phyloP scores from a whole-genome alignment of 2,329 filamentous ascomycete genomes.

The Monilinia vaccinii-corymbosi region DNA sequence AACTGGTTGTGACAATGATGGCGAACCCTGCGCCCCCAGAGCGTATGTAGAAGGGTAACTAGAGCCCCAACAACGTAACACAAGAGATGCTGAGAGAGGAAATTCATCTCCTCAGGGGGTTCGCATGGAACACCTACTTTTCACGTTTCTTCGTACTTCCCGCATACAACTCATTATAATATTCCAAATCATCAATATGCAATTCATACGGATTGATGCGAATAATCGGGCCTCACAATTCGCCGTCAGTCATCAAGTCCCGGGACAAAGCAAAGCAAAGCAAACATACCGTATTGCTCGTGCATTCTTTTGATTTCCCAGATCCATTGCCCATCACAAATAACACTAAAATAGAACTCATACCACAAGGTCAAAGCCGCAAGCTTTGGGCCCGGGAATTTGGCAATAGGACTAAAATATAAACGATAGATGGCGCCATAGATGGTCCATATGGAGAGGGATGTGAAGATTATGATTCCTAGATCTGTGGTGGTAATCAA shows the following conservation, averaged over 20 bases:
- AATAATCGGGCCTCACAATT: neutral
- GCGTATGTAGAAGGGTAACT: too few species aligned
- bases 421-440: constrained; percentile 22
- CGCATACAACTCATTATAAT: constrained; percentile 35
- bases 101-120: neutral
- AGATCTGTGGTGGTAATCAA: neutral
- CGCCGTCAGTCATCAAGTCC: neutral
- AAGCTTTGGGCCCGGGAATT: constrained; percentile 29
- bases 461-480: neutral
- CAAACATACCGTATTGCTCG: constrained; percentile 31
- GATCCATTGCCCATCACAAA: constrained; percentile 34
- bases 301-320: constrained; percentile 36
- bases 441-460: neutral
- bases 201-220: constrained; percentile 30
- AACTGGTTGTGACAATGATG: neutral
- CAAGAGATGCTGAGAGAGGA: neutral
- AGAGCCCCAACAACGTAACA: neutral
- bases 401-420: constrained; percentile 29
- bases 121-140: constrained; percentile 9
- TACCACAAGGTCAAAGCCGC: constrained; percentile 28
- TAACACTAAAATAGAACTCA: constrained; percentile 35
- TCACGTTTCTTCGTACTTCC: constrained; percentile 9
- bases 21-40: too few species aligned
- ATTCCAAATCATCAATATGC: constrained; percentile 30
- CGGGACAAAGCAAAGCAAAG: constrained; percentile 25